These are phyloP conservation scores for Edaphochlamys debaryana DNA, from an alignment of 139 green algal species.

Conservation along the genomic window DNA sequence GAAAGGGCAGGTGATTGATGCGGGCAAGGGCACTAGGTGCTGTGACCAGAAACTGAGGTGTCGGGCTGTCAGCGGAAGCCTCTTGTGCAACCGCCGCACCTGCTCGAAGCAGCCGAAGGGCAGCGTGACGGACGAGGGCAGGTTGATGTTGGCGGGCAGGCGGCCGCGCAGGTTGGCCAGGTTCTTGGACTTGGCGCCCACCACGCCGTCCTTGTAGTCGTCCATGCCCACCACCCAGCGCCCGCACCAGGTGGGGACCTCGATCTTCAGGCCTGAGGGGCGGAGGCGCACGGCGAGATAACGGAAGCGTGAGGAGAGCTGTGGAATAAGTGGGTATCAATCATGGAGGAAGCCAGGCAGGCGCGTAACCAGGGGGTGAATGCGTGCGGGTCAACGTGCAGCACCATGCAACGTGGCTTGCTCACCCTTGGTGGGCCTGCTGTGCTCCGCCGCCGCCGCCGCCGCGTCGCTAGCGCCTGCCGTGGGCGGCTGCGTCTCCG, in stretches of 20 bases:
- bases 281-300: too few species aligned
- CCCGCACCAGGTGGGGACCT: slow-evolving; percentile 78
- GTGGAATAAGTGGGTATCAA: too few species aligned
- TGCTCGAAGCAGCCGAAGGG: slow-evolving; percentile 96
- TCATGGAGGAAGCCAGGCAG: too few species aligned
- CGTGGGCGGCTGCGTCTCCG: slow-evolving; percentile 37
- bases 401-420: too few species aligned
- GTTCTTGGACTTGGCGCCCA: slow-evolving; percentile 98
- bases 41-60: too few species aligned
- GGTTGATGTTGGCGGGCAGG: slow-evolving; percentile 87
- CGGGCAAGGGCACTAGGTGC: too few species aligned
- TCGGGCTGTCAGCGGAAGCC: too few species aligned
- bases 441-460: background rate
- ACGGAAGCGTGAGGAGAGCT: background rate
- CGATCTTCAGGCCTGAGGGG: slow-evolving; percentile 55
- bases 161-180: slow-evolving; percentile 87
- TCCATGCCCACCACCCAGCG: slow-evolving; percentile 91
- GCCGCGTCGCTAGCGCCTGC: background rate
- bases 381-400: background rate
- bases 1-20: too few species aligned
- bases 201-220: slow-evolving; percentile 87
- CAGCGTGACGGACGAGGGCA: slow-evolving; percentile 92
- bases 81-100: too few species aligned
- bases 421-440: slow-evolving; percentile 38
- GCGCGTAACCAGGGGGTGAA: too few species aligned